Percentiles rank a stretch among this genome's conserved stretches.
Evolutionary conservation across 2,329 filamentous ascomycete genomes (phyloP).

Genomic region (Colletotrichum sp.): DNA sequence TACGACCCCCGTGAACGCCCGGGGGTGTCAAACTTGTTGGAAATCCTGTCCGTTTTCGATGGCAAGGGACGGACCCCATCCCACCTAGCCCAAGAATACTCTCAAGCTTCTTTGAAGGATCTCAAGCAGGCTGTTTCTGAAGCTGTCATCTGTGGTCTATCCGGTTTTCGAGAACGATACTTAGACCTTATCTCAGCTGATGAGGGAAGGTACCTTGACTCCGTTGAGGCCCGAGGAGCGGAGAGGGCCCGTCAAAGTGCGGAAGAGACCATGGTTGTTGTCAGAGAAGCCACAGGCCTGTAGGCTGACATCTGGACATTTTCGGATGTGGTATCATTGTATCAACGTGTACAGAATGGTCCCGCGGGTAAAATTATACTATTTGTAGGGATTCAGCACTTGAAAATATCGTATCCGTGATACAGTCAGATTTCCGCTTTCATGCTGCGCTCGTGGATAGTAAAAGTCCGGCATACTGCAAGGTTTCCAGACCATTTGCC

Average conservation of each 20-base stretch:
- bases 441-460: background rate
- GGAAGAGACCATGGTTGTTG: conserved; percentile 58
- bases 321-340: background rate
- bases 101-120: conserved; percentile 38
- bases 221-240: conserved; percentile 64
- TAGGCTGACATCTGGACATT: conserved; percentile 20
- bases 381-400: background rate
- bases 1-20: conserved; percentile 76
- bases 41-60: conserved; percentile 77
- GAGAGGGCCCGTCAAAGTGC: conserved; percentile 68
- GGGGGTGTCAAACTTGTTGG: conserved; percentile 86
- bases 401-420: background rate
- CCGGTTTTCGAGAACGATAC: conserved; percentile 62
- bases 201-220: conserved; percentile 58
- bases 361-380: background rate
- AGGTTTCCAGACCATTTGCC: background rate
- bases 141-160: conserved; percentile 58
- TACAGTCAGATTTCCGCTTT: background rate
- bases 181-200: conserved; percentile 51
- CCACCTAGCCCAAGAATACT: conserved; percentile 44
- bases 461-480: background rate
- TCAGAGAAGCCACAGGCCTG: conserved; percentile 58
- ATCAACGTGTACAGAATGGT: background rate
- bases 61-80: conserved; percentile 39
- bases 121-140: conserved; percentile 62